Evolutionary conservation across 768 basidiomycete species (phyloP).

Genomic region (Trametes coccinea): DNA sequence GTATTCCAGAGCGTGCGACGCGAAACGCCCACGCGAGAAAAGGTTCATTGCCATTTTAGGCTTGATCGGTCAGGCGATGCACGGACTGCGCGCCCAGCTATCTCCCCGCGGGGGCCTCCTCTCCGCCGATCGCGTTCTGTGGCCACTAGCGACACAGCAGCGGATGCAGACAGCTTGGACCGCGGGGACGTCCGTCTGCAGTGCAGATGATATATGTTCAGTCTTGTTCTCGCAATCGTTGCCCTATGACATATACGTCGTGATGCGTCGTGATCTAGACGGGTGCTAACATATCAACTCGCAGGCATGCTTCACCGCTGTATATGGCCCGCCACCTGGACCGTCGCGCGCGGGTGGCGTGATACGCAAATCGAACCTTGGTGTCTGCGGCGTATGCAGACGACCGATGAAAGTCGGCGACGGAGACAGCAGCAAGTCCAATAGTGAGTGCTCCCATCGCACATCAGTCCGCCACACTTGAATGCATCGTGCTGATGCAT

Average conservation of each 20-base stretch:
- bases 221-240: too few relatives aligned
- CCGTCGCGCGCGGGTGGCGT: slow-evolving; percentile 51
- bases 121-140: neutral
- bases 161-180: neutral
- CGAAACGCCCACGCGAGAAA: neutral
- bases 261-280: too few relatives aligned
- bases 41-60: slow-evolving; percentile 1
- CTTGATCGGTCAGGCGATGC: neutral
- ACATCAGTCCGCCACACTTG: neutral
- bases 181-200: too few relatives aligned
- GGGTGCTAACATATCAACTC: slow-evolving; percentile 6
- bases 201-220: too few relatives aligned
- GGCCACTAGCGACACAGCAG: neutral
- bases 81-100: neutral
- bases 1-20: neutral
- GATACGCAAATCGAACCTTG: slow-evolving; percentile 65
- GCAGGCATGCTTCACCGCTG: slow-evolving; percentile 94
- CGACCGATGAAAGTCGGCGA: slow-evolving; percentile 96
- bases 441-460: slow-evolving; percentile 57
- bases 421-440: slow-evolving; percentile 80
- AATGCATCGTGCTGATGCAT: neutral
- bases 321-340: slow-evolving; percentile 85
- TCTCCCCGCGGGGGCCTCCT: neutral
- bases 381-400: slow-evolving; percentile 96
- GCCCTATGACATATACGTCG: too few relatives aligned